These are phyloP conservation scores for Cetraspora pellucida DNA, from an alignment of 192 early-diverging fungal genomes.

Conservation along the genomic window DNA sequence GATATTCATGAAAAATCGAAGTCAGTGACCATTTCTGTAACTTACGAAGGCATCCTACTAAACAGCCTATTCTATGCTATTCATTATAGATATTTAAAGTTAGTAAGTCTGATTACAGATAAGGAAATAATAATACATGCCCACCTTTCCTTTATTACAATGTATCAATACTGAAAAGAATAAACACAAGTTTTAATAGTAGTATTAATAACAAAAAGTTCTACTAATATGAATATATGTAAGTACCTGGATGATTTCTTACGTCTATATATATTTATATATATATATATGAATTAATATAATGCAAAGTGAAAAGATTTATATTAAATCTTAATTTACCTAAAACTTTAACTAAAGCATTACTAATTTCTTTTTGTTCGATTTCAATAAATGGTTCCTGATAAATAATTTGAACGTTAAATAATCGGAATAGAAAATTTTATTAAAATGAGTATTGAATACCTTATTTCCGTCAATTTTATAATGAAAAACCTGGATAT, in stretches of 20 bases:
- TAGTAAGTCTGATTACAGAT: not conserved
- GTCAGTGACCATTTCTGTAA: slow-evolving; percentile 96
- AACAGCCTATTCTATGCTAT: slow-evolving; percentile 88
- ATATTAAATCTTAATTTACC: slow-evolving; percentile 35
- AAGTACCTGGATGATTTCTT: slow-evolving; percentile 54
- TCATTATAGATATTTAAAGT: not conserved
- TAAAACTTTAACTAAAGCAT: slow-evolving; percentile 54
- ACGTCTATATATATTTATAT: slow-evolving; percentile 35
- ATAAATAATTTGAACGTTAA: not conserved
- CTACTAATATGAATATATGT: not conserved
- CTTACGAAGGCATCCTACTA: slow-evolving; percentile 92
- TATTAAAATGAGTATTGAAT: not conserved
- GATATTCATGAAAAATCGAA: slow-evolving; percentile 96
- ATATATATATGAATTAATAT: not conserved
- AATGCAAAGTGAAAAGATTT: not conserved
- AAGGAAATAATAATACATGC: not conserved
- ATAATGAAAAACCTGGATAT: slow-evolving; percentile 79
- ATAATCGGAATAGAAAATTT: not conserved
- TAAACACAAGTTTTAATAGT: not conserved
- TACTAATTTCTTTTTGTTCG: slow-evolving; percentile 53
- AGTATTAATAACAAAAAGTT: not conserved
- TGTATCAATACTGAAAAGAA: slow-evolving; percentile 71
- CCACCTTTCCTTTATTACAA: slow-evolving; percentile 91
- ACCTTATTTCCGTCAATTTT: slow-evolving; percentile 88
- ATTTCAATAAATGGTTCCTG: slow-evolving; percentile 66